A percentile compares a stretch with the other conserved stretches of the same genome.
Evolutionary conservation across 2,329 filamentous ascomycete species (phyloP).

Genomic region (Atkinsonella hypoxylon): DNA sequence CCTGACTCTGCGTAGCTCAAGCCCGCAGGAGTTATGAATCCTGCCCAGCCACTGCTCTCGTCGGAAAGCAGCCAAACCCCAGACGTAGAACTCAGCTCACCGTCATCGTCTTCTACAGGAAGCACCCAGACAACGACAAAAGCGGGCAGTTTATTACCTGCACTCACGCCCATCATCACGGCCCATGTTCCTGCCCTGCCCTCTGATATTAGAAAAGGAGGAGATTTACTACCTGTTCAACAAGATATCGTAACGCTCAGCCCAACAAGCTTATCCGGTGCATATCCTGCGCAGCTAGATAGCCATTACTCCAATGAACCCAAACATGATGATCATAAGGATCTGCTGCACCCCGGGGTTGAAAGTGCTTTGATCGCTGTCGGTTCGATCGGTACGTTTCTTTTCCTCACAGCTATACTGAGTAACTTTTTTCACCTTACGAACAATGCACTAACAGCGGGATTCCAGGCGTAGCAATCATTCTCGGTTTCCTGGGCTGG

Average conservation of each 20-base stretch:
- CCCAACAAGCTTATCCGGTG: background rate
- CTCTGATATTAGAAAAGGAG: slow-evolving; percentile 5
- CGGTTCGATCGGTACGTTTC: slow-evolving; percentile 11
- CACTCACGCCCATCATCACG: slow-evolving; percentile 1
- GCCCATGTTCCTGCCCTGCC: slow-evolving; percentile 1
- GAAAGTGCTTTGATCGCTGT: slow-evolving; percentile 12
- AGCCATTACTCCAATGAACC: background rate
- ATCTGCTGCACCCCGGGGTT: slow-evolving; percentile 2
- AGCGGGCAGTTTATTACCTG: background rate
- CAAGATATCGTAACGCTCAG: background rate
- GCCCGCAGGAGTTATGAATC: background rate
- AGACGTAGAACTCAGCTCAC: background rate
- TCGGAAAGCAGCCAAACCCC: background rate
- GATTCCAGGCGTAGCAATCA: slow-evolving; percentile 29
- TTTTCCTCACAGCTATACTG: background rate
- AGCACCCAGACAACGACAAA: background rate
- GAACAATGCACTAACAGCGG: background rate
- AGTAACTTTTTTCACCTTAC: background rate
- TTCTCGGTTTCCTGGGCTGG: slow-evolving; percentile 33
- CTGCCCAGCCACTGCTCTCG: background rate
- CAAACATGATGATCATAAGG: background rate
- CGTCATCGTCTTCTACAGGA: background rate
- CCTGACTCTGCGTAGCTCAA: background rate
- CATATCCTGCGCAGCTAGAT: background rate
- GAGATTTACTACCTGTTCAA: background rate